Evolutionary conservation across 257 asterid genomes (phyloP), one percentile per base, ranked within the genome.

Genomic region (Solanum tarapatanum): DNA sequence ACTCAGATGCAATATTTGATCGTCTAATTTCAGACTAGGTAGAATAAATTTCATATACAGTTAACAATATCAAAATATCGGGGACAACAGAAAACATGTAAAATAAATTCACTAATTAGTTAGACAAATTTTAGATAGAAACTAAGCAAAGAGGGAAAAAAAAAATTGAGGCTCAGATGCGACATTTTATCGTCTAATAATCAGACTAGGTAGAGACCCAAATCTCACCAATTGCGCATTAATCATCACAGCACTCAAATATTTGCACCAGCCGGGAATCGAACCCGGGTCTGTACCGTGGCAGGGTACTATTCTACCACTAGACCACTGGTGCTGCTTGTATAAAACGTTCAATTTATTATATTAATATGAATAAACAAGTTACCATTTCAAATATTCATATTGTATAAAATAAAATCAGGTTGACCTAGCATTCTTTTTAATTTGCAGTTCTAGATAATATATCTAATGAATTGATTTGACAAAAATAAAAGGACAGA

Each of bases 291-390:
- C 94, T 95, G 94, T 93, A 95, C 94, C 93, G 95, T 95, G 97
- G 95, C 95, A 93, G 94, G 93, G 94, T 93, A 95, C 93, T 95
- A 94, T 92, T 94, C 96, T 93, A 94, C 98, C 97, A 95, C 96
- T 93, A 93, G 96, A 93, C 97, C 95, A 92, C 94, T 94, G 93
- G 94, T 92, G 97, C 97, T 37, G 2, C 0, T 0, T 62, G 36
- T 2, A 4, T 2, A 0, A 3, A 1, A 2, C 0, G 1, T 21
- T 2, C 48, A 51, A 16, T 51, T 2, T 51, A 16, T 5, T 16
- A 2, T 2, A 35, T 43, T 11, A 51, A 16, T 51, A 51, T 51
- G 7, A 43, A 43, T 0, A 16, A 2, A 51, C 28, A 21, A 8
- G 2, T 3, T 62, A 8, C 2, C 5, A 4, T 23, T 62, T 62